Percentiles rank a stretch among this genome's conserved stretches.
Conservation (phyloP, 148 eudicot species). For the Diospyros kaki region DNA sequence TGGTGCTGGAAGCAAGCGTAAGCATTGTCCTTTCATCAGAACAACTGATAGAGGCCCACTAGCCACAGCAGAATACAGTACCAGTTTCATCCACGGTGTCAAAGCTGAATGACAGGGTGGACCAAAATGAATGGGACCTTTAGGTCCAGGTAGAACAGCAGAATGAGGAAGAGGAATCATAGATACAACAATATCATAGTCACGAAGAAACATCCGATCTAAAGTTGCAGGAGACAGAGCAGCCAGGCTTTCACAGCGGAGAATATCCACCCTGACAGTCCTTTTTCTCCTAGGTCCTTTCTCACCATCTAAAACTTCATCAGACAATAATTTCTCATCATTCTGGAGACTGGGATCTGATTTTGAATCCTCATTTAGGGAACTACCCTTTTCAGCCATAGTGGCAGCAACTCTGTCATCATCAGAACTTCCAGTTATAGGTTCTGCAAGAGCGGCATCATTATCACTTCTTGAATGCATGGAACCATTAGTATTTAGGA, state of each 20-base stretch:
- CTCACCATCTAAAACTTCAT: constrained; percentile 21
- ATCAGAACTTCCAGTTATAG: constrained; percentile 21
- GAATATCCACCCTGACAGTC: constrained; percentile 79
- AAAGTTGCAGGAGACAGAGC: constrained; percentile 75
- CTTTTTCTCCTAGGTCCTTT: constrained; percentile 45
- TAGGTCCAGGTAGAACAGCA: constrained; percentile 83
- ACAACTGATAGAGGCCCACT: constrained; percentile 91
- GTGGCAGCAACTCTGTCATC: constrained; percentile 22
- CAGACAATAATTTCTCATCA: constrained; percentile 35
- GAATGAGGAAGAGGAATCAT: constrained; percentile 95
- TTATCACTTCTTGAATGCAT: constrained; percentile 20
- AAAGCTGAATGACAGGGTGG: constrained; percentile 90
- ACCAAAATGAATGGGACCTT: constrained; percentile 93
- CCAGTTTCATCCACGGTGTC: constrained; percentile 99
- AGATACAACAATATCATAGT: constrained; percentile 86
- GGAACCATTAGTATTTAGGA: constrained; percentile 21
- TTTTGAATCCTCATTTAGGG: constrained; percentile 23
- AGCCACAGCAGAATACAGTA: constrained; percentile 67
- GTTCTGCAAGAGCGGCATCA: constrained; percentile 27
- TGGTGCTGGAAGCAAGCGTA: constrained; percentile 94
- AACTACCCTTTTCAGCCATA: constrained; percentile 21
- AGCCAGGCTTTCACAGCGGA: constrained; percentile 96
- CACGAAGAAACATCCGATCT: constrained; percentile 76
- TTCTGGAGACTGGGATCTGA: constrained; percentile 29
- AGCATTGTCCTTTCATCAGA: constrained; percentile 88